Evolutionary conservation across 2,329 filamentous ascomycete species (phyloP).

Genomic region (Penicillium sp.): DNA sequence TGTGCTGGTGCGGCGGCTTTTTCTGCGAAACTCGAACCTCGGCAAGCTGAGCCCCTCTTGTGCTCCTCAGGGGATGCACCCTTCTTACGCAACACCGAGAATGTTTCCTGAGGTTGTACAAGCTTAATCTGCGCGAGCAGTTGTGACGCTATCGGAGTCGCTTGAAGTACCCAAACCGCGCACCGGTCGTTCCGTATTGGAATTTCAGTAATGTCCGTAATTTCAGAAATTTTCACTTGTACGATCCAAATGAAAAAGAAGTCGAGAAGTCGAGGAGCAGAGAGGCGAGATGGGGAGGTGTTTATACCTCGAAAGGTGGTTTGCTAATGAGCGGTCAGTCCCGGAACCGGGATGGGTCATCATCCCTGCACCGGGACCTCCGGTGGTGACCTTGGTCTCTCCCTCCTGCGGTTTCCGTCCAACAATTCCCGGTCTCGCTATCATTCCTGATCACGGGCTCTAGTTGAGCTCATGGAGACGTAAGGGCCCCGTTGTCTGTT

Average conservation of each 20-base stretch:
- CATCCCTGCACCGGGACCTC: not conserved
- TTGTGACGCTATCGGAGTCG: not conserved
- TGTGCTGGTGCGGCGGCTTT: not conserved
- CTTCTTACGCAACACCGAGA: not conserved
- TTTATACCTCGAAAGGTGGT: not conserved
- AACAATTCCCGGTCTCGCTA: not conserved
- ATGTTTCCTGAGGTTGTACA: not conserved
- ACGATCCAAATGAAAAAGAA: not conserved
- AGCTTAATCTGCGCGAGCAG: not conserved
- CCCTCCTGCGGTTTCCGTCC: not conserved
- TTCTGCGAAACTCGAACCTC: not conserved
- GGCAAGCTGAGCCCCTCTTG: not conserved
- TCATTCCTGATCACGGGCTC: not conserved
- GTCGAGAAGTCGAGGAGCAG: not conserved
- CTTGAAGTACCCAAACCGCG: not conserved
- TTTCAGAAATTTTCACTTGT: not conserved
- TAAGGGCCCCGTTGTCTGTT: slow-evolving; percentile 3
- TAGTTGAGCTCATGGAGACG: slow-evolving; percentile 7
- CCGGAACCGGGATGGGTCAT: not conserved
- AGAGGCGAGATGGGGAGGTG: not conserved
- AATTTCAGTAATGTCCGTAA: not conserved
- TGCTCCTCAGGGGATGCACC: not conserved
- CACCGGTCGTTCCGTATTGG: not conserved
- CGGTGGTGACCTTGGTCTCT: not conserved
- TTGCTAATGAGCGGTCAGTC: too few relatives aligned